phyloP scores from a whole-genome alignment of 192 early-diverging fungal species.

The Geranomyces michiganensis region DNA sequence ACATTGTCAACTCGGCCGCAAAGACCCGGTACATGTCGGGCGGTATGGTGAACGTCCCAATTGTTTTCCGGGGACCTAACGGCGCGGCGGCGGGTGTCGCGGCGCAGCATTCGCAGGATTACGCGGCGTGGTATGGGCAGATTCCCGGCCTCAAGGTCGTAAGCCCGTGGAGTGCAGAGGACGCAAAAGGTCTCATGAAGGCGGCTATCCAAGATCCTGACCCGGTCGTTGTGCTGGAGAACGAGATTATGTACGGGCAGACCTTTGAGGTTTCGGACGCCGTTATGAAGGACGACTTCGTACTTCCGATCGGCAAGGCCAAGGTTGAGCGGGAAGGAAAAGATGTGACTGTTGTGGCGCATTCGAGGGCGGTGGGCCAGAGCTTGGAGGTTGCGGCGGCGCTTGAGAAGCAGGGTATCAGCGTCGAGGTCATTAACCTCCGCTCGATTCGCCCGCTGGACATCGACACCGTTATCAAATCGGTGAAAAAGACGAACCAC shows the following conservation, averaged over 20 bases:
- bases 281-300: constrained; percentile 76
- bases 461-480: constrained; percentile 85
- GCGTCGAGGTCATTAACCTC: constrained; percentile 80
- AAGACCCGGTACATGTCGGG: constrained; percentile 99
- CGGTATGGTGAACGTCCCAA: constrained; percentile 82
- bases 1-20: constrained; percentile 98
- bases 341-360: constrained; percentile 92
- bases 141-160: constrained; percentile 97
- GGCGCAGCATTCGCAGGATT: constrained; percentile 99
- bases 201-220: constrained; percentile 97
- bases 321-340: constrained; percentile 73
- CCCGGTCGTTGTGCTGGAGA: constrained; percentile 94
- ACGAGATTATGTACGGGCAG: constrained; percentile 97
- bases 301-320: constrained; percentile 93
- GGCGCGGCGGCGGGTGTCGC: constrained; percentile 96
- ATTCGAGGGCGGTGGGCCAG: constrained; percentile 87
- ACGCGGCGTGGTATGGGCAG: constrained; percentile 97
- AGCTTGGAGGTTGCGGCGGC: constrained; percentile 84
- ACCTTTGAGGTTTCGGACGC: constrained; percentile 83
- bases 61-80: constrained; percentile 99
- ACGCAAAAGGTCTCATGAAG: constrained; percentile 97
- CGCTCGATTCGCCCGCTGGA: constrained; percentile 97
- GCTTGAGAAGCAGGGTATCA: constrained; percentile 75
- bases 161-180: constrained; percentile 93
- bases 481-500: constrained; percentile 97